Conservation (phyloP, 2,329 filamentous ascomycete genomes). For the Colletotrichum nymphaeae region DNA sequence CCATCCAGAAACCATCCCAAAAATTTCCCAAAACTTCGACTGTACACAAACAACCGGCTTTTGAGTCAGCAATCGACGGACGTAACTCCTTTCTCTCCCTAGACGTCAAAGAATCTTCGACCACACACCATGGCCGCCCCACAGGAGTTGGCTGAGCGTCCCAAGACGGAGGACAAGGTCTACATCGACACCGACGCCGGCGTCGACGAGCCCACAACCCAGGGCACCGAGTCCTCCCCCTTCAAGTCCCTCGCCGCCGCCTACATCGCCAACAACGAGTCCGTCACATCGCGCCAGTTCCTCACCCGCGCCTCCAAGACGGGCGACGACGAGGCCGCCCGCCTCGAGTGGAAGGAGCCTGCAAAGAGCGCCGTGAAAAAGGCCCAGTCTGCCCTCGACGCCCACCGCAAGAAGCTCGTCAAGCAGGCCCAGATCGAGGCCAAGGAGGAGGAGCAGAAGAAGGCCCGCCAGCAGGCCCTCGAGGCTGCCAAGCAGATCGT, state of each 20-base stretch:
- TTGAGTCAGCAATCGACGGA: constrained; percentile 26
- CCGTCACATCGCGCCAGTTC: constrained; percentile 67
- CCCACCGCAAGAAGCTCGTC: constrained; percentile 85
- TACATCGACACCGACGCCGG: constrained; percentile 88
- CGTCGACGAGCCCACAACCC: constrained; percentile 73
- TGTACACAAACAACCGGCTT: not conserved
- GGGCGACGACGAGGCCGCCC: constrained; percentile 72
- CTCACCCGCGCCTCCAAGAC: constrained; percentile 76
- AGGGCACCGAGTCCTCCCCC: constrained; percentile 78
- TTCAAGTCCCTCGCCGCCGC: constrained; percentile 86
- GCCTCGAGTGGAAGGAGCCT: constrained; percentile 81
- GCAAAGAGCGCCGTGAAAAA: constrained; percentile 90
- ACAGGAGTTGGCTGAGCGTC: constrained; percentile 63
- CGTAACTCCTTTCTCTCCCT: not conserved
- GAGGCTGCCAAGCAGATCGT: constrained; percentile 84
- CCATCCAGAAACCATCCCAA: constrained; percentile 33
- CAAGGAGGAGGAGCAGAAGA: constrained; percentile 74
- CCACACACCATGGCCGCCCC: constrained; percentile 52
- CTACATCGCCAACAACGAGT: constrained; percentile 76
- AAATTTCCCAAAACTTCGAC: constrained; percentile 22
- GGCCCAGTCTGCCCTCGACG: constrained; percentile 78
- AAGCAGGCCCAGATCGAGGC: constrained; percentile 81
- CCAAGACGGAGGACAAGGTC: constrained; percentile 61
- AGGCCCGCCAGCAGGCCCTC: constrained; percentile 70
- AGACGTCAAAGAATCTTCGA: not conserved